Percentiles rank a stretch among this genome's conserved stretches.
Conservation (phyloP, 2,329 filamentous ascomycete species). For the Penicillium sp. region DNA sequence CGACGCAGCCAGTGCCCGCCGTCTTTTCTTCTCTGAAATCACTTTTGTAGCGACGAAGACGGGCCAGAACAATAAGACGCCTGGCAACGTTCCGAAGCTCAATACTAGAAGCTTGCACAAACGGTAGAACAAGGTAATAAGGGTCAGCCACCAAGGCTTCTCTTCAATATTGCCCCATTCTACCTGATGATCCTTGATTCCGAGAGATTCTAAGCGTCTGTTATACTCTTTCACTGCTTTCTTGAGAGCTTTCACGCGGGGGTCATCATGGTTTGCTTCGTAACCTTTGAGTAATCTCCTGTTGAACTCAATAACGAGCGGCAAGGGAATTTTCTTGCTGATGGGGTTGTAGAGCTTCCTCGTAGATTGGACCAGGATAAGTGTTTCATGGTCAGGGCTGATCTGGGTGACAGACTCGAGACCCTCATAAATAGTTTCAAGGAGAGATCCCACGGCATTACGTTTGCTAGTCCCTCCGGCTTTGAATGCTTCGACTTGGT, state of each 20-base stretch:
- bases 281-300: constrained; percentile 83
- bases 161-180: constrained; percentile 66
- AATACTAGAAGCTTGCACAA: constrained; percentile 71
- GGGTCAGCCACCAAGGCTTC: constrained; percentile 55
- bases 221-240: constrained; percentile 79
- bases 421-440: constrained; percentile 80
- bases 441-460: constrained; percentile 29
- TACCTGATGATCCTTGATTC: constrained; percentile 86
- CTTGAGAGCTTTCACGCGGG: constrained; percentile 70
- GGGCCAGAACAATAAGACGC: constrained; percentile 79
- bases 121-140: constrained; percentile 72
- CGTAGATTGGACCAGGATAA: constrained; percentile 89
- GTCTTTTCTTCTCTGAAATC: constrained; percentile 75
- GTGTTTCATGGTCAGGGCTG: constrained; percentile 85
- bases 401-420: constrained; percentile 84
- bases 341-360: constrained; percentile 87
- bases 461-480: constrained; percentile 56
- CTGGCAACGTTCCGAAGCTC: constrained; percentile 75
- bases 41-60: constrained; percentile 78
- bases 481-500: constrained; percentile 79
- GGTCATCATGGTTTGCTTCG: constrained; percentile 82
- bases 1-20: constrained; percentile 74
- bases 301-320: constrained; percentile 88
- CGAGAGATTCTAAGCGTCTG: constrained; percentile 74
- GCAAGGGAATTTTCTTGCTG: constrained; percentile 86